Percentiles rank a stretch among this genome's conserved stretches.
Evolutionary conservation across 2,329 filamentous ascomycete genomes (phyloP).

Genomic region (Ilyonectria robusta): DNA sequence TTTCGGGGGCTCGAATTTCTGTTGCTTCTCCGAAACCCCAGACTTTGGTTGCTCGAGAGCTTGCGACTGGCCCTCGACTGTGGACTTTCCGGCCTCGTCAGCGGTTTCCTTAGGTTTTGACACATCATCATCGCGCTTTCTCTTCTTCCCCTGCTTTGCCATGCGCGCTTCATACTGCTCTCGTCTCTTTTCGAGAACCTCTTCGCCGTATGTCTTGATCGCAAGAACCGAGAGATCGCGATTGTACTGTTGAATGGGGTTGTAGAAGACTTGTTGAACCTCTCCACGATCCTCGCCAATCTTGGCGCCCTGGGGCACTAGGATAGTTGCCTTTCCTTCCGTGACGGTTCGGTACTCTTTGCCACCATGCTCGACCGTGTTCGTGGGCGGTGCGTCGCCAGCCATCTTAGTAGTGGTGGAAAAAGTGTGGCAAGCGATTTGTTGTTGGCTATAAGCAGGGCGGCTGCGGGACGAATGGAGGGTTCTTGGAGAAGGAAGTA

Average conservation of each 20-base stretch:
- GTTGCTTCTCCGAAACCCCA: slow-evolving; percentile 34
- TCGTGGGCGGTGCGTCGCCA: slow-evolving; percentile 32
- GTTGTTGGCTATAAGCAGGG: slow-evolving; percentile 16
- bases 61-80: slow-evolving; percentile 31
- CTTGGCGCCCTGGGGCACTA: slow-evolving; percentile 64
- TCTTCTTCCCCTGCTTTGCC: slow-evolving; percentile 60
- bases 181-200: slow-evolving; percentile 64
- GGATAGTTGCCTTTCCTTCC: slow-evolving; percentile 71
- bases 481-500: slow-evolving; percentile 10
- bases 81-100: slow-evolving; percentile 11
- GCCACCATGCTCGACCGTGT: slow-evolving; percentile 56
- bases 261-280: slow-evolving; percentile 93
- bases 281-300: slow-evolving; percentile 68
- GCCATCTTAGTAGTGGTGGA: slow-evolving; percentile 43
- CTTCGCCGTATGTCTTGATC: slow-evolving; percentile 89
- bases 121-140: slow-evolving; percentile 60
- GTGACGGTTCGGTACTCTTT: slow-evolving; percentile 66
- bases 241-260: slow-evolving; percentile 99
- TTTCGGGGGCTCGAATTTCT: slow-evolving; percentile 49
- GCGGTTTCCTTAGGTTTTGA: slow-evolving; percentile 39
- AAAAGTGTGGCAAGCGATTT: slow-evolving; percentile 30
- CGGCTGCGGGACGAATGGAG: slow-evolving; percentile 12
- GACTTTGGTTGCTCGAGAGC: slow-evolving; percentile 31
- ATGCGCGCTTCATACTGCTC: slow-evolving; percentile 59
- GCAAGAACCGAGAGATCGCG: slow-evolving; percentile 93